Percentiles rank a stretch among this genome's conserved stretches.
These are phyloP conservation scores for Globisporangium okanoganense DNA, from an alignment of 352 stramenopile species.

Conservation along the genomic window DNA sequence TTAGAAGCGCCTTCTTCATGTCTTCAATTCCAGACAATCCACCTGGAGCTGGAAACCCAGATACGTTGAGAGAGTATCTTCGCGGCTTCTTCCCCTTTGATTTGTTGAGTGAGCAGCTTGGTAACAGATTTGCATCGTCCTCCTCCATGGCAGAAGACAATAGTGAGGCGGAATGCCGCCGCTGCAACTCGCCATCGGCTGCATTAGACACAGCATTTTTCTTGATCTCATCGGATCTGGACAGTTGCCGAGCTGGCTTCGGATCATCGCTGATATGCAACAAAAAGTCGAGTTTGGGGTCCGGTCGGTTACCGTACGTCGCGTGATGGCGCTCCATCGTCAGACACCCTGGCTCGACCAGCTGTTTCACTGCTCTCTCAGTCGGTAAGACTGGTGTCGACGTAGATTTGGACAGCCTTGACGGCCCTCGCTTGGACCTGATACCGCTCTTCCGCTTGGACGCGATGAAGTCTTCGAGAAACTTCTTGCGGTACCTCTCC, in stretches of 20 bases:
- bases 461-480: slow-evolving; percentile 41
- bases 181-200: slow-evolving; percentile 2
- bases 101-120: background rate
- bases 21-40: slow-evolving; percentile 2
- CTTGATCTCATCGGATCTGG: background rate
- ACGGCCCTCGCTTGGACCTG: slow-evolving; percentile 14
- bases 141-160: background rate
- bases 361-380: slow-evolving; percentile 17
- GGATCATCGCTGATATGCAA: background rate
- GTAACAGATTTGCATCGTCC: background rate
- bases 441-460: slow-evolving; percentile 19
- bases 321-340: slow-evolving; percentile 28
- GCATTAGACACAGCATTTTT: background rate
- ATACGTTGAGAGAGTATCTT: background rate
- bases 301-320: background rate
- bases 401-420: slow-evolving; percentile 19
- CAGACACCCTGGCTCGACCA: slow-evolving; percentile 35
- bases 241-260: slow-evolving; percentile 2
- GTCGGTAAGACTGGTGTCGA: slow-evolving; percentile 31
- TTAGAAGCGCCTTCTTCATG: slow-evolving; percentile 5
- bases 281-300: background rate
- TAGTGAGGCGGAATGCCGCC: slow-evolving; percentile 8
- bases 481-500: slow-evolving; percentile 72
- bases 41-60: background rate
- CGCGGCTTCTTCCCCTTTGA: background rate